A percentile compares a stretch with the other conserved stretches of the same genome.
These are phyloP conservation scores for Penicillium sp. DNA, from an alignment of 2,329 filamentous ascomycete genomes.

Conservation along the genomic window DNA sequence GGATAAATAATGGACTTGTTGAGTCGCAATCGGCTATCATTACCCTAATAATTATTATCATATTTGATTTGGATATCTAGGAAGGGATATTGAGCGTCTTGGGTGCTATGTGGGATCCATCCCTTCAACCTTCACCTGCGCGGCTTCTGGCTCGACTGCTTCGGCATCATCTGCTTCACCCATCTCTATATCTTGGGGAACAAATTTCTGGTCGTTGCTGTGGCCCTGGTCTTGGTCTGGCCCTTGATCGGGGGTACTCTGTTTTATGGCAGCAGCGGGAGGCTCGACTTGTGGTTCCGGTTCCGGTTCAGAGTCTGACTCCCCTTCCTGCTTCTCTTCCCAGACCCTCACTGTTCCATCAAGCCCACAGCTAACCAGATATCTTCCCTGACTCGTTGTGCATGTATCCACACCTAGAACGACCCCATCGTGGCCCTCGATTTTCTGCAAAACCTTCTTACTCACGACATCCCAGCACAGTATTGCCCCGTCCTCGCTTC, in stretches of 20 bases:
- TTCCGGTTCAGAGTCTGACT: not conserved
- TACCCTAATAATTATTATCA: not conserved
- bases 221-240: constrained; percentile 3
- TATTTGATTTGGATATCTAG: not conserved
- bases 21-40: not conserved
- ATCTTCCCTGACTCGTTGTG: constrained; percentile 50
- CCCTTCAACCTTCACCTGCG: not conserved
- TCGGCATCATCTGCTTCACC: constrained; percentile 11
- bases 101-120: constrained; percentile 3
- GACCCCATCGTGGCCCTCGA: constrained; percentile 61
- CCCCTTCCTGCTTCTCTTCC: constrained; percentile 46
- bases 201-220: not conserved
- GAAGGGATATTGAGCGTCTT: not conserved
- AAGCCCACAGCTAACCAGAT: constrained; percentile 66
- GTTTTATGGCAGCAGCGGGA: not conserved
- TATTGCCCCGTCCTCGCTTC: constrained; percentile 85
- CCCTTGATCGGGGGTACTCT: not conserved
- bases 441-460: constrained; percentile 78
- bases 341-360: constrained; percentile 68
- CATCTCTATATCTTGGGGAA: constrained; percentile 20
- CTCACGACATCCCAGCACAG: constrained; percentile 88
- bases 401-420: constrained; percentile 66
- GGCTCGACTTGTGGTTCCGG: constrained; percentile 3
- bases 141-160: not conserved
- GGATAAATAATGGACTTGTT: not conserved